Evolutionary conservation across 257 asterid genomes (phyloP), one percentile per base, ranked within the genome.

Genomic region (Penstemon barbatus): DNA sequence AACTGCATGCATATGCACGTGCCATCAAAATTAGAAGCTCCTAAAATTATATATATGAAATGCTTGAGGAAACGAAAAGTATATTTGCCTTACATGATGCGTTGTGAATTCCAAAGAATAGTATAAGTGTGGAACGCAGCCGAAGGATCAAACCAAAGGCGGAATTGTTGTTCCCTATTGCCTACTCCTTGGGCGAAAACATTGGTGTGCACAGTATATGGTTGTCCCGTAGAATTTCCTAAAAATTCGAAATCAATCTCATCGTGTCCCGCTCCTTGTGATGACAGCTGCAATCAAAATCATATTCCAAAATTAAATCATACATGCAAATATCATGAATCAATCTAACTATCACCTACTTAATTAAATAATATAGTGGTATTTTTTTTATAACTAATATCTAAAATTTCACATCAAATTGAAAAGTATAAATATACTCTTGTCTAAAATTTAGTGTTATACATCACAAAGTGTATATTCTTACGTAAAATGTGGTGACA

Each of bases 221-320:
- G 94, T 73, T 75, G 68, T 0, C 90, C 88, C 0, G 87, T 64
- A 1, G 69, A 54, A 63, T 87, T 87, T 0, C 94, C 90, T 59
- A 87, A 71, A 75, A 84, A 87, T 80, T 87, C 94, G 11, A 82
- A 82, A 61, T 87, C 94, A 5, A 87, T 79, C 76, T 87, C 94
- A n/a, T 88, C 91, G 11, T 85, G 92, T 4, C 36, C 56, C 4
- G 80, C 1, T 37, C 88, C 87, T 62, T 52, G 79, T 3, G 95
- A 85, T 0, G 90, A 46, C 19, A 88, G 5, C 92, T 85, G 75
- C 52, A 65, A 33, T 18, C 25, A 36, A 15, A 0, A 3, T 15
- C 5, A 4, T 8, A 63, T 12, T 1, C 55, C 7, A 3, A 33
- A 7, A 19, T 15, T 46, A 46, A 15, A 15, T 15, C 18, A 15